Conservation (phyloP, 2,329 filamentous ascomycete species). For the Sporothrix pseudoabietina region DNA sequence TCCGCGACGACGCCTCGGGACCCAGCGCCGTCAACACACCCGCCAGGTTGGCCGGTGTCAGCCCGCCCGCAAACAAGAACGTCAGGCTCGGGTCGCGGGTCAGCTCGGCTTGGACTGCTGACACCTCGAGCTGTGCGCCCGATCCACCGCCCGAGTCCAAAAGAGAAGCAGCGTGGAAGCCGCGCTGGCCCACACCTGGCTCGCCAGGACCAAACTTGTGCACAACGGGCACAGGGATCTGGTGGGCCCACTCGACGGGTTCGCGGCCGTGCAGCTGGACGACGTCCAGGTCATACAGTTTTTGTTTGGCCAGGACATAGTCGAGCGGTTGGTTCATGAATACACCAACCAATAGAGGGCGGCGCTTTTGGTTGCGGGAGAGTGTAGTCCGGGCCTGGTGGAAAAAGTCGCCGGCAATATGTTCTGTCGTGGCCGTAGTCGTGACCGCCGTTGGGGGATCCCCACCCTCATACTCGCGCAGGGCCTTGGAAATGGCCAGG, state of each 20-base stretch:
- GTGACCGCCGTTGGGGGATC: neutral
- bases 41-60: conserved; percentile 77
- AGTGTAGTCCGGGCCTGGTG: conserved; percentile 34
- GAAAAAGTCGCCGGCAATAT: conserved; percentile 68
- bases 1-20: conserved; percentile 50
- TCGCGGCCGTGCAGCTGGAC: conserved; percentile 93
- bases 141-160: conserved; percentile 86
- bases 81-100: conserved; percentile 68
- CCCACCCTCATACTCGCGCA: conserved; percentile 55
- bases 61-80: conserved; percentile 80
- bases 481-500: conserved; percentile 73
- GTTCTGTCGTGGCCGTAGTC: conserved; percentile 23
- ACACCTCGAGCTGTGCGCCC: conserved; percentile 74
- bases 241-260: conserved; percentile 83
- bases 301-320: conserved; percentile 78
- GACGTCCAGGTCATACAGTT: conserved; percentile 75
- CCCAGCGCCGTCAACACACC: conserved; percentile 66
- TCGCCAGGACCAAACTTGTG: conserved; percentile 79
- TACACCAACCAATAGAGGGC: conserved; percentile 84
- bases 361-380: conserved; percentile 49
- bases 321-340: conserved; percentile 88
- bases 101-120: conserved; percentile 67
- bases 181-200: conserved; percentile 69
- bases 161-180: conserved; percentile 80
- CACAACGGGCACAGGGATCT: conserved; percentile 92